These are phyloP conservation scores for Talaromyces stipitatus DNA, from an alignment of 495 filamentous ascomycete species.

Conservation along the genomic window DNA sequence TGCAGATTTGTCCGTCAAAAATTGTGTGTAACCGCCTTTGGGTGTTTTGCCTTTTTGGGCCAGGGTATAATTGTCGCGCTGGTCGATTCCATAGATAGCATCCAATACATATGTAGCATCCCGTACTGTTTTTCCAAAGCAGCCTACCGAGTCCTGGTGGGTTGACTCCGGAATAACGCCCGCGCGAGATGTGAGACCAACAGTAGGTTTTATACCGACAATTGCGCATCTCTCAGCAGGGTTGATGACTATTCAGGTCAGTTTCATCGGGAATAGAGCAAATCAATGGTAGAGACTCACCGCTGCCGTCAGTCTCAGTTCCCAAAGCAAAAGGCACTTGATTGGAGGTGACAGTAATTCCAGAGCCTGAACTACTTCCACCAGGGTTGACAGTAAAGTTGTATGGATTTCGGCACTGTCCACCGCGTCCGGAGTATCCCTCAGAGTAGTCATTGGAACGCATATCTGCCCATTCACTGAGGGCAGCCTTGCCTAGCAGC, in stretches of 20 bases:
- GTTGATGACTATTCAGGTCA: conserved; percentile 44
- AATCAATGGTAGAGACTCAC: conserved; percentile 8
- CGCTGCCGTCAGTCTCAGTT: conserved; percentile 69
- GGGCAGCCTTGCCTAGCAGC: conserved; percentile 59
- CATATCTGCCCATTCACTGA: conserved; percentile 73
- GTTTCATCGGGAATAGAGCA: neutral
- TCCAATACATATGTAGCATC: conserved; percentile 62
- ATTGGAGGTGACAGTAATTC: conserved; percentile 54
- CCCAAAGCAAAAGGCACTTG: conserved; percentile 55
- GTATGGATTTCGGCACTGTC: conserved; percentile 58
- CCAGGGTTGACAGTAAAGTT: conserved; percentile 64
- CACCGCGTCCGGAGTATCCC: conserved; percentile 59
- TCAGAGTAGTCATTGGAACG: conserved; percentile 62
- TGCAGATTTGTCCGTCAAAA: conserved; percentile 40
- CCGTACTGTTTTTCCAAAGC: conserved; percentile 55
- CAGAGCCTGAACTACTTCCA: conserved; percentile 57
- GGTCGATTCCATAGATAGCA: conserved; percentile 56
- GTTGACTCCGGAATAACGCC: conserved; percentile 57
- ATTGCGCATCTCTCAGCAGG: conserved; percentile 59
- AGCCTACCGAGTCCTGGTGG: conserved; percentile 62
- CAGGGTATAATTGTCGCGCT: conserved; percentile 50
- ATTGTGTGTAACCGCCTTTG: conserved; percentile 45
- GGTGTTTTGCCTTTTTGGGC: conserved; percentile 49
- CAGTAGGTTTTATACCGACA: conserved; percentile 62
- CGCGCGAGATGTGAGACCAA: conserved; percentile 54